Conservation (phyloP, 2,329 filamentous ascomycete species). For the Cercospora sp. region DNA sequence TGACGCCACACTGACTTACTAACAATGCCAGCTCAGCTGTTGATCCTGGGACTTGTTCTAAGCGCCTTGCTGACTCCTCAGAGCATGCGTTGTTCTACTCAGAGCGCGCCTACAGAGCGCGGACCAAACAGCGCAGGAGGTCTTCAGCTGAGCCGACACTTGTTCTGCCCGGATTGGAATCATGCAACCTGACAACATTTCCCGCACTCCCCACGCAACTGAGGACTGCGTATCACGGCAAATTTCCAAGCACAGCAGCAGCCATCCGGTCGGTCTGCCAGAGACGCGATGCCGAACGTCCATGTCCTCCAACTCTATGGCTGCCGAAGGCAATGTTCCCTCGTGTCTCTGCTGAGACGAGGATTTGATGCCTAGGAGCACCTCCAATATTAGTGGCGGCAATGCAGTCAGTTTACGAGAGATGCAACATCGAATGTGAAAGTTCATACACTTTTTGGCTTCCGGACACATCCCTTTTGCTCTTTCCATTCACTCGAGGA, state of each 20-base stretch:
- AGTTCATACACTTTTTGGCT: not conserved
- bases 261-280: not conserved
- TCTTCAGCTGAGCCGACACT: not conserved
- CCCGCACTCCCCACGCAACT: not conserved
- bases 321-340: not conserved
- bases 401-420: not conserved
- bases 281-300: not conserved
- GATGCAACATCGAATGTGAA: not conserved
- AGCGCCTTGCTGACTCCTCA: not conserved
- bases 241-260: not conserved
- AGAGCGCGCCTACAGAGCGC: not conserved
- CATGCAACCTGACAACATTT: not conserved
- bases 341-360: not conserved
- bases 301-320: not conserved
- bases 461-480: not conserved
- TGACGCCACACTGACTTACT: not conserved
- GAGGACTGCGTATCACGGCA: not conserved
- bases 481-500: not conserved
- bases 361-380: not conserved
- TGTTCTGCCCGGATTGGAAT: not conserved
- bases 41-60: not conserved
- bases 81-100: not conserved
- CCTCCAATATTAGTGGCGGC: not conserved
- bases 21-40: not conserved
- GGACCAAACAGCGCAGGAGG: not conserved